Evolutionary conservation across 371 early-diverging fungal genomes (phyloP).

Genomic region (Blakeslea trispora): DNA sequence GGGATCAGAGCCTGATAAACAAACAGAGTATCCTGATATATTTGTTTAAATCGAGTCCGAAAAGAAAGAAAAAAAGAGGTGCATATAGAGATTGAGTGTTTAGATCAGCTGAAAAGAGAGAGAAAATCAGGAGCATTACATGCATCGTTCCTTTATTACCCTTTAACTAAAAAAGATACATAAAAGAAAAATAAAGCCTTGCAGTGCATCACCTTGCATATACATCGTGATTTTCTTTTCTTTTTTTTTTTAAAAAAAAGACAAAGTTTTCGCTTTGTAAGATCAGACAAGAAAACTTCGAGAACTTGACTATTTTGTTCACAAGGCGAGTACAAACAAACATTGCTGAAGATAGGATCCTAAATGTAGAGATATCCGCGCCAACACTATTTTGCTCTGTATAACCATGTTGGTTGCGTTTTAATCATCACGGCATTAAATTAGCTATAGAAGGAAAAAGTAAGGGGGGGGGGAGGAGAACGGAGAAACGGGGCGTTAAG

Average conservation of each 20-base stretch:
- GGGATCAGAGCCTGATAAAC: too few relatives aligned
- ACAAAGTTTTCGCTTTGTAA: neutral
- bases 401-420: constrained; percentile 16
- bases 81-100: too few relatives aligned
- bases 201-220: constrained; percentile 27
- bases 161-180: neutral
- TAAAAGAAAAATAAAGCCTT: constrained; percentile 2
- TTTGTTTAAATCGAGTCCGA: too few relatives aligned
- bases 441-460: constrained; percentile 11
- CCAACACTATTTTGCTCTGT: too few relatives aligned
- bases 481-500: constrained; percentile 1
- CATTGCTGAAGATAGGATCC: too few relatives aligned
- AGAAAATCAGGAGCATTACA: neutral
- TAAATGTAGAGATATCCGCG: too few relatives aligned
- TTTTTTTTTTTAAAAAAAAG: constrained; percentile 6
- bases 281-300: too few relatives aligned
- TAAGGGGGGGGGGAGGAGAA: constrained; percentile 14
- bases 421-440: constrained; percentile 18
- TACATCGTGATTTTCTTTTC: too few relatives aligned
- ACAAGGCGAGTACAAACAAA: constrained; percentile 7
- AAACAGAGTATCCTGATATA: too few relatives aligned
- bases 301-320: constrained; percentile 4
- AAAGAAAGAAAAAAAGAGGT: too few relatives aligned
- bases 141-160: neutral
- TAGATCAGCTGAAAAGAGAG: neutral